These are phyloP conservation scores for Zymoseptoria crescenta DNA, from an alignment of 2,329 filamentous ascomycete genomes.

Conservation along the genomic window DNA sequence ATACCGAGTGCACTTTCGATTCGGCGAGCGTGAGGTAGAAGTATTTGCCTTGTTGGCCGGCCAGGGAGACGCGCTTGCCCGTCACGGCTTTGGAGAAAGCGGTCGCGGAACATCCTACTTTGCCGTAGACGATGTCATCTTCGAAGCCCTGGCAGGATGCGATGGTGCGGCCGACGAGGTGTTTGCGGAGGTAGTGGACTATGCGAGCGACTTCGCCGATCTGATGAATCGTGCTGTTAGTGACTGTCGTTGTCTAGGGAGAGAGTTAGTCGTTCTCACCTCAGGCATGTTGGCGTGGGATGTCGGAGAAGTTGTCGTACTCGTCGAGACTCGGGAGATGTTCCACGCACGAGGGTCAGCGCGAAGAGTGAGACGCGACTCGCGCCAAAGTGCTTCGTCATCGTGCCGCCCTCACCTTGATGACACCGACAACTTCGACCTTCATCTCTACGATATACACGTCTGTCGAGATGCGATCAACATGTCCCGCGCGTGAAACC, in stretches of 20 bases:
- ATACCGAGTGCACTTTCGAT: slow-evolving; percentile 68
- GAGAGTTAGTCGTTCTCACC: not conserved
- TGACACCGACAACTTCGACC: too few species aligned
- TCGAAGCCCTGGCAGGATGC: slow-evolving; percentile 62
- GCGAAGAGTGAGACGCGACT: not conserved
- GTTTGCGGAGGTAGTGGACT: slow-evolving; percentile 73
- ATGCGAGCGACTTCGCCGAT: slow-evolving; percentile 64
- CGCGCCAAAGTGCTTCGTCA: too few species aligned
- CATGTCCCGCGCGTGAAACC: too few species aligned
- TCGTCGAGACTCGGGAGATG: not conserved
- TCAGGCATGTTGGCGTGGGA: slow-evolving; percentile 11
- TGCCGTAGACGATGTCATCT: slow-evolving; percentile 82
- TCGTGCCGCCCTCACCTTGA: too few species aligned
- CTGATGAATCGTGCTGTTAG: slow-evolving; percentile 20
- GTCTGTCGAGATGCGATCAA: too few species aligned
- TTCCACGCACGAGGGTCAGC: not conserved
- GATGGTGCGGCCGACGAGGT: slow-evolving; percentile 78
- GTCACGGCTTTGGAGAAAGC: slow-evolving; percentile 66
- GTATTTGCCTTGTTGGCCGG: slow-evolving; percentile 90
- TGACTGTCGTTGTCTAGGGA: not conserved
- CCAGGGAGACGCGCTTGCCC: slow-evolving; percentile 63
- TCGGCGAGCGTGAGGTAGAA: slow-evolving; percentile 76
- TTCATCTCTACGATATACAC: too few species aligned
- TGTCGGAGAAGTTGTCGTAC: not conserved
- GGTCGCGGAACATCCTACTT: slow-evolving; percentile 70